These are phyloP conservation scores for Alternaria sp. DNA, from an alignment of 2,329 filamentous ascomycete genomes.

Conservation along the genomic window DNA sequence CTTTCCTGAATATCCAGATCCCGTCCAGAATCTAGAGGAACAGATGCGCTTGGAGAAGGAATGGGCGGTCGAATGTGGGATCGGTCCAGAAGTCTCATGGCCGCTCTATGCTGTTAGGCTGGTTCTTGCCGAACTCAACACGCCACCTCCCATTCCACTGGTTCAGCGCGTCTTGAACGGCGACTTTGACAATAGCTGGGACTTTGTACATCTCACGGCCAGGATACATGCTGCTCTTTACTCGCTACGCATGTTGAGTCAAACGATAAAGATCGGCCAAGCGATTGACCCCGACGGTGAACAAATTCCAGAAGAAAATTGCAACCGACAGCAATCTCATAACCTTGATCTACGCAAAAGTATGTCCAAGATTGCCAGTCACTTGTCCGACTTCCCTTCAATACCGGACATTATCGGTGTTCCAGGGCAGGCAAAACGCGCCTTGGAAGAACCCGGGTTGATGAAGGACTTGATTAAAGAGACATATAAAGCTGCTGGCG, in stretches of 20 bases:
- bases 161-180: constrained; percentile 33
- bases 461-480: constrained; percentile 31
- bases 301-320: no score
- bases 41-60: no score
- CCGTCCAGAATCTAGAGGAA: no score
- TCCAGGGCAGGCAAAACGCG: constrained; percentile 26
- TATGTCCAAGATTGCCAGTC: constrained; percentile 16
- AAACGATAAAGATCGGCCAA: no score
- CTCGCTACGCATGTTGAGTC: constrained; percentile 50
- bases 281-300: no score
- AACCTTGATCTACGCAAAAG: no score
- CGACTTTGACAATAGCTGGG: constrained; percentile 46
- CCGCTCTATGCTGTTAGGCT: constrained; percentile 33
- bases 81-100: no score
- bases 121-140: constrained; percentile 28
- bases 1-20: no score
- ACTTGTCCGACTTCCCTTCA: constrained; percentile 29
- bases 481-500: constrained; percentile 33
- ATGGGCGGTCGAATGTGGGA: no score
- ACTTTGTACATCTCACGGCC: constrained; percentile 48
- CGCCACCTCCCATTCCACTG: constrained; percentile 20
- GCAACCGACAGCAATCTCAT: no score
- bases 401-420: constrained; percentile 34
- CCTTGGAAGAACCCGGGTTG: constrained; percentile 20
- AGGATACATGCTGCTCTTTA: constrained; percentile 52